phyloP scores from a whole-genome alignment of 169 alveolate genomes.

The Cryptosporidium meleagridis region DNA sequence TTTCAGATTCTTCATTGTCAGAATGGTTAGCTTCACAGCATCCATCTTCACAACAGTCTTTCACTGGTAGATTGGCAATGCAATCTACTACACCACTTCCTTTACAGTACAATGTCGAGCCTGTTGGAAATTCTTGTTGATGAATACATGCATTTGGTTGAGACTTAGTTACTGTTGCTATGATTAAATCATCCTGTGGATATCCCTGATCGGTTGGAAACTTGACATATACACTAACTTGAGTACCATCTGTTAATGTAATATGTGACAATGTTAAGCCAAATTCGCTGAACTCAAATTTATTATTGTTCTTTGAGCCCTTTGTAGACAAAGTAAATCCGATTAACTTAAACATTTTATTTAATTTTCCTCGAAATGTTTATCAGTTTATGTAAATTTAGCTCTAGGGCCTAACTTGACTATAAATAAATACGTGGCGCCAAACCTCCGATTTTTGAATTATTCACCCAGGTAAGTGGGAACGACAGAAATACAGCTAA shows the following conservation, averaged over 20 bases:
- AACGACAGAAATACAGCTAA: background rate
- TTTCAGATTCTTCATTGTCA: background rate
- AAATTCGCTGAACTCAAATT: conserved; percentile 20
- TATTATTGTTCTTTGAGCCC: background rate
- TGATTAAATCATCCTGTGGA: background rate
- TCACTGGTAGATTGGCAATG: conserved; percentile 46
- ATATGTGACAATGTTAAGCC: conserved; percentile 64
- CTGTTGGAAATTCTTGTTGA: conserved; percentile 47
- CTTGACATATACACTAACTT: conserved; percentile 40
- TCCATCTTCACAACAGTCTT: background rate
- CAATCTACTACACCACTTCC: conserved; percentile 59
- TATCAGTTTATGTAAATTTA: background rate
- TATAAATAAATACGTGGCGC: background rate
- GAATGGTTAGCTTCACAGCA: conserved; percentile 19
- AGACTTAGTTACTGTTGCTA: conserved; percentile 59
- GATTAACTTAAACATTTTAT: conserved; percentile 31
- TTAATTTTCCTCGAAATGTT: background rate
- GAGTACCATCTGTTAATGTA: conserved; percentile 48
- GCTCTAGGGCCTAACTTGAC: background rate
- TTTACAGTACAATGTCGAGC: conserved; percentile 46
- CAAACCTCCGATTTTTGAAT: background rate
- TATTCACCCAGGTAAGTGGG: background rate
- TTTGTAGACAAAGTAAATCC: conserved; percentile 57
- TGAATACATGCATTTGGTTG: conserved; percentile 60
- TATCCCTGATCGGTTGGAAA: conserved; percentile 14